Conservation (phyloP, 2,329 filamentous ascomycete species). For the Colletotrichum sp. region DNA sequence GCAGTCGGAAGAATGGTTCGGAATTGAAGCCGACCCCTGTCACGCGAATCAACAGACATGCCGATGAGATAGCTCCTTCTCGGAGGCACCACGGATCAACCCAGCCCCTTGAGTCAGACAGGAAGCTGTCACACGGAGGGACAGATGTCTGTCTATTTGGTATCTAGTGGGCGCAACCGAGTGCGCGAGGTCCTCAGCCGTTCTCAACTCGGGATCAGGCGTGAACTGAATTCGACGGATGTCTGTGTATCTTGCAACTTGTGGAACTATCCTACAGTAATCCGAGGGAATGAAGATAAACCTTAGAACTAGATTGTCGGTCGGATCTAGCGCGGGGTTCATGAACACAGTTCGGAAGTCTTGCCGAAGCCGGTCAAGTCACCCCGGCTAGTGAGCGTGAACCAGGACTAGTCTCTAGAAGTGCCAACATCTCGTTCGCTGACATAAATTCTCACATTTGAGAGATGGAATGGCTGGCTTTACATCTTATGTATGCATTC, state of each 20-base stretch:
- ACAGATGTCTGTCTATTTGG: fast-evolving
- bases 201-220: neutral
- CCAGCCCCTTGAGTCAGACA: fast-evolving
- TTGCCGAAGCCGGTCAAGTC: neutral
- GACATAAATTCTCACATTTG: neutral
- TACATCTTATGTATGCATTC: fast-evolving
- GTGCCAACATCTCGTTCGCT: neutral
- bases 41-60: neutral
- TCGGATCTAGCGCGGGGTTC: neutral
- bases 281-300: neutral
- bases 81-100: fast-evolving
- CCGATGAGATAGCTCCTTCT: neutral
- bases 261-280: fast-evolving
- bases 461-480: fast-evolving
- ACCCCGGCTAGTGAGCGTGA: neutral
- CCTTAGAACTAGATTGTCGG: fast-evolving
- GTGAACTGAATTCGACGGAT: neutral
- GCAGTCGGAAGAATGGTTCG: neutral
- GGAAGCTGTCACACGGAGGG: fast-evolving
- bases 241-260: neutral
- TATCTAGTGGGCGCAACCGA: no score
- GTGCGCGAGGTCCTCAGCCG: neutral
- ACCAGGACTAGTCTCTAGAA: neutral
- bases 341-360: neutral
- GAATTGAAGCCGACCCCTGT: neutral